Evolutionary conservation across 2,329 filamentous ascomycete genomes (phyloP).

Genomic region (Fusarium penzigii): DNA sequence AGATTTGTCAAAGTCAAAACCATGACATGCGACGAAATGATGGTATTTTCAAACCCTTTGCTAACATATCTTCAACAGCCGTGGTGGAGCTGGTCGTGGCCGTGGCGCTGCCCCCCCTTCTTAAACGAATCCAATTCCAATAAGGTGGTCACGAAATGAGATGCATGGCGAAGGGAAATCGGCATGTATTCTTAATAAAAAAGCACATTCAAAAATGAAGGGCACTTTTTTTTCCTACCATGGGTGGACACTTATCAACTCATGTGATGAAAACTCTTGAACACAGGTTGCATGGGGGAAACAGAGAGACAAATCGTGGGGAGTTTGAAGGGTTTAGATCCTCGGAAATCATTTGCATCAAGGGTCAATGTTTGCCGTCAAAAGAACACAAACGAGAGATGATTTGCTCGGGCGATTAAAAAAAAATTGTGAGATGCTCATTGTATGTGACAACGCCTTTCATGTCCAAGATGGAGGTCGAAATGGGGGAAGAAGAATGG

Average conservation of each 20-base stretch:
- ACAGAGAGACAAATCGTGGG: conserved; percentile 37
- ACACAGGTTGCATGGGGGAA: conserved; percentile 36
- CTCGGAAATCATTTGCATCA: conserved; percentile 52
- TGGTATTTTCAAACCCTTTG: conserved; percentile 7
- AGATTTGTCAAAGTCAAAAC: neutral
- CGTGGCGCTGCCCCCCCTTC: conserved; percentile 74
- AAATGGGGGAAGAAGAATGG: no score
- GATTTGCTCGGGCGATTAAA: conserved; percentile 30
- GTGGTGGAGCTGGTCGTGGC: conserved; percentile 87
- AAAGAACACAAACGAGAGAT: conserved; percentile 25
- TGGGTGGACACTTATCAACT: conserved; percentile 36
- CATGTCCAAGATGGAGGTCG: conserved; percentile 3
- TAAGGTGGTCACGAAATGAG: conserved; percentile 45
- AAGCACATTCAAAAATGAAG: conserved; percentile 33
- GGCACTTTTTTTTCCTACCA: conserved; percentile 37
- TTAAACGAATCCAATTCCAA: conserved; percentile 48
- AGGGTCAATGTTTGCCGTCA: conserved; percentile 42
- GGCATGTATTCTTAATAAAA: conserved; percentile 48
- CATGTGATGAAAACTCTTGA: conserved; percentile 26
- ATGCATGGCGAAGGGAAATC: conserved; percentile 45
- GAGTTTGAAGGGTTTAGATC: conserved; percentile 49
- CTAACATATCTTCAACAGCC: conserved; percentile 54
- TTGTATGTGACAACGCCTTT: conserved; percentile 24
- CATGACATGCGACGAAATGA: neutral
- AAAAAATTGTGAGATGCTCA: conserved; percentile 29